Percentiles rank a stretch among this genome's conserved stretches.
Evolutionary conservation across 2,329 filamentous ascomycete genomes (phyloP).

Genomic region (Penicillium sclerotigenum): DNA sequence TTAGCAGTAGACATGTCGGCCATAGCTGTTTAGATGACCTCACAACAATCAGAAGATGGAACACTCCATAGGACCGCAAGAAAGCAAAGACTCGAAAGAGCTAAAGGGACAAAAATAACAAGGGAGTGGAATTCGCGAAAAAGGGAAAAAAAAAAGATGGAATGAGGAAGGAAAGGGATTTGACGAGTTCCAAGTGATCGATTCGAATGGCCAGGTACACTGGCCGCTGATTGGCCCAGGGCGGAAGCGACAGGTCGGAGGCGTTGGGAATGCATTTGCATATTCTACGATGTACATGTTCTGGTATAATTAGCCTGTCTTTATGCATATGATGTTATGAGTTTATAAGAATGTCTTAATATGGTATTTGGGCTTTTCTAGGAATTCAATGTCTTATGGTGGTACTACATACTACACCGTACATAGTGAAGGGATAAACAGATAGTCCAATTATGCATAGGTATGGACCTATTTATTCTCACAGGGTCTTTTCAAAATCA

Average conservation of each 20-base stretch:
- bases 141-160: conserved; percentile 1
- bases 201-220: conserved; percentile 20
- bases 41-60: conserved; percentile 17
- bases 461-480: conserved; percentile 15
- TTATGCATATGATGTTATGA: background rate
- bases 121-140: background rate
- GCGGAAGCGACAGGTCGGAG: conserved; percentile 16
- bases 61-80: conserved; percentile 18
- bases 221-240: conserved; percentile 20
- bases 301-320: background rate
- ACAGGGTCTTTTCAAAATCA: conserved; percentile 58
- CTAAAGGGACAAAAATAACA: background rate
- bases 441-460: background rate
- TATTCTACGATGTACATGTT: background rate
- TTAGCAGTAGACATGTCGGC: conserved; percentile 39
- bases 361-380: background rate
- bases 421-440: conserved; percentile 4
- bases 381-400: background rate
- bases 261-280: conserved; percentile 13
- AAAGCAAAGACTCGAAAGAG: conserved; percentile 2
- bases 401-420: background rate
- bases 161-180: conserved; percentile 13
- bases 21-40: conserved; percentile 11
- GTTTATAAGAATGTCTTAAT: background rate
- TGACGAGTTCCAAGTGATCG: conserved; percentile 18